Base-by-base conservation (phyloP, 2,329 filamentous ascomycete genomes). In the Colletotrichum lini region DNA sequence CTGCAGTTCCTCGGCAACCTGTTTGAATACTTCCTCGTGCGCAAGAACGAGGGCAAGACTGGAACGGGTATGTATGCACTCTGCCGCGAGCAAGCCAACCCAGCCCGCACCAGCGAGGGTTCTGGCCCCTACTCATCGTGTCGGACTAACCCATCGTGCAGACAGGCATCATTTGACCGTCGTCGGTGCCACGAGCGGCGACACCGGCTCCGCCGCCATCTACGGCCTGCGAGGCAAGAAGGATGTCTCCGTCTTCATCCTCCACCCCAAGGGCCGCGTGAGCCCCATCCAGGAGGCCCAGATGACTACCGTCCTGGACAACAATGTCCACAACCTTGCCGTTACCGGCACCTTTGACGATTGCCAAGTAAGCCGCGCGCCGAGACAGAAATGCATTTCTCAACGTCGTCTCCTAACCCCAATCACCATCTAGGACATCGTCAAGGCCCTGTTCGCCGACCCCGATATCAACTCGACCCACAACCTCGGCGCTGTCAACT, bases 1-100 rank as follows among this genome's bases (percentile, higher is more conserved):
- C 86, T 98, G 73, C 96, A 98, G 77, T 96, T 98, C 79, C 85
- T 99, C 2, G 96, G 96, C n/a, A 98, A 99, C 78, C 86, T 99
- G 2, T 98, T 97, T 75, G 94, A 97, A 82, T 96, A 96, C 81
- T 96, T 96, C 81, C 86, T 96, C 15, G 88, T 92, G 6, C 86
- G 93, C 75, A 90, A 89, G 81, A 96, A 96, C 75, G 78, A 89
- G 79, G 90, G 89, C 74, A 94, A 93, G 84, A 84, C 86, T 38
- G 90, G 91, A 10, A 81, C 81, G 76, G 85, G 86, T 83, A 82
- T 77, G 86, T 83, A 82, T 77, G 80, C 73, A 42, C 52, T 21
- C 63, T 57, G 40, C 16, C 23, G 12, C 56, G 10, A 38, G 21
- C 67, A 26, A 38, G 30, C 26, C 63, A 23, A 38, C 35, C 35